Conservation (phyloP, 345 rosid genomes). For the Eucalyptus regnans region DNA sequence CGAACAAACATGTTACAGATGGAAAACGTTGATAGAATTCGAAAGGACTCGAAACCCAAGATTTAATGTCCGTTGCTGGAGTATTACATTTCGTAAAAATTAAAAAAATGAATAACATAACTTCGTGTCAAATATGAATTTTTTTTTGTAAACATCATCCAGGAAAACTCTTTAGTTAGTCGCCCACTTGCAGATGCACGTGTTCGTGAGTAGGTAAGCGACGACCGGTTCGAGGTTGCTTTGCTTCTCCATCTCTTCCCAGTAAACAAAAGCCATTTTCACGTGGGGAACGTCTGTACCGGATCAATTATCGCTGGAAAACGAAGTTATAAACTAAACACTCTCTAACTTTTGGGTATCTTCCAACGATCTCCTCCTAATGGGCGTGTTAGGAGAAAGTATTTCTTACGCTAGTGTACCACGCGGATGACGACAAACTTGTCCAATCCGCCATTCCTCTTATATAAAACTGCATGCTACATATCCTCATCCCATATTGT, state of each 20-base stretch:
- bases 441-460: accelerated
- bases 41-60: not conserved
- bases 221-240: accelerated
- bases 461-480: accelerated
- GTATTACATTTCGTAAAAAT: not conserved
- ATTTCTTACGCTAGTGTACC: accelerated
- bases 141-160: not conserved
- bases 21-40: not conserved
- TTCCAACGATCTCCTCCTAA: not conserved
- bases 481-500: not conserved
- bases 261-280: not conserved
- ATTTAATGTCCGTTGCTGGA: not conserved
- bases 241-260: not conserved
- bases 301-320: not conserved
- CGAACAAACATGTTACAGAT: not conserved
- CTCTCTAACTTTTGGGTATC: not conserved
- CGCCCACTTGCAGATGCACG: not conserved
- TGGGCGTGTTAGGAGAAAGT: not conserved
- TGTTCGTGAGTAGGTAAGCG: not conserved
- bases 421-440: accelerated
- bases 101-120: not conserved
- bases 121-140: not conserved
- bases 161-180: too few species aligned
- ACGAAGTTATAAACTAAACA: not conserved
- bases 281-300: not conserved